Base-by-base conservation (phyloP, 495 filamentous ascomycete genomes). In the Elasticomyces elasticus region DNA sequence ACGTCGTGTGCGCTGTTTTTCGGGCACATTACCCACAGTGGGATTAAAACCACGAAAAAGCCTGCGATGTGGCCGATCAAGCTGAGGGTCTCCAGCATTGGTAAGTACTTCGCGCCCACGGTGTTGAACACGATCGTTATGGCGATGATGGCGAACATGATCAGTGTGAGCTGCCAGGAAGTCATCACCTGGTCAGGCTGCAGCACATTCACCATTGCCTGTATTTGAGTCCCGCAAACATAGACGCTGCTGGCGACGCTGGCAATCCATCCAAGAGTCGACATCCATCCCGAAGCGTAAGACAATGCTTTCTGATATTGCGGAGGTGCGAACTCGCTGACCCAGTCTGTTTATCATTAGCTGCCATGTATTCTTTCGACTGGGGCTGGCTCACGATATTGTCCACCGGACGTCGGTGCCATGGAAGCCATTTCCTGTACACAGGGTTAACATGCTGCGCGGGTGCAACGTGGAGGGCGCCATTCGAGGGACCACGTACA, bases 401-500 rank as follows among this genome's bases (percentile, higher is more conserved):
- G 74, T 15, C 74, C 74, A 11, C 67, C 72, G 0, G 66, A 63
- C 0, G 72, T 75, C 20, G 73, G 72, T 4, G 71, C 64, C 76
- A 81, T 80, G 1, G 72, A 77, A 17, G 73, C 77, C 75, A 80
- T 79, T 54, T 79, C 77, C n/a, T n/a, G n/a, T n/a, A n/a, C n/a
- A n/a, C n/a, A n/a, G n/a, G n/a, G n/a, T n/a, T n/a, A n/a, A n/a
- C n/a, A n/a, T n/a, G n/a, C n/a, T n/a, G n/a, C n/a, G n/a, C n/a
- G n/a, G n/a, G n/a, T n/a, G n/a, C n/a, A n/a, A n/a, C n/a, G n/a
- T n/a, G n/a, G n/a, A n/a, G n/a, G n/a, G n/a, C n/a, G n/a, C n/a
- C n/a, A n/a, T n/a, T n/a, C n/a, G n/a, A n/a, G n/a, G n/a, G n/a
- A n/a, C n/a, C n/a, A n/a, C n/a, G n/a, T n/a, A n/a, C n/a, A 1